phyloP scores from a whole-genome alignment of 2,329 filamentous ascomycete genomes.

The Verticillium nonalfalfae region DNA sequence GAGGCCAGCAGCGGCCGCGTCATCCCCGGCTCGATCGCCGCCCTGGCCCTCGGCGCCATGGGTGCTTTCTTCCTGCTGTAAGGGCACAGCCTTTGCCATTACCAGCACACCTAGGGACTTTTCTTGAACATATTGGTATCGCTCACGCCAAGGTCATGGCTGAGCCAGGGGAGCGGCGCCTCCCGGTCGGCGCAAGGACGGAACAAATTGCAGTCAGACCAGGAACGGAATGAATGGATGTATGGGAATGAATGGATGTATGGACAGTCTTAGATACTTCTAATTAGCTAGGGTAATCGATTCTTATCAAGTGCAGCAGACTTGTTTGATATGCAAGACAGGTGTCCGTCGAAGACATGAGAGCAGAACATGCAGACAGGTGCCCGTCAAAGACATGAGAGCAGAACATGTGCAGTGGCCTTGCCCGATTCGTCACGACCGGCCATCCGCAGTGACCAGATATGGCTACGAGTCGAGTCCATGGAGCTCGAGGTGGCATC shows the following conservation, averaged over 20 bases:
- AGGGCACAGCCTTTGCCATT: constrained; percentile 2
- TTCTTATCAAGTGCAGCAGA: background rate
- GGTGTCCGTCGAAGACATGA: no score
- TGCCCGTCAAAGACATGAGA: no score
- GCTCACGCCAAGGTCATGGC: background rate
- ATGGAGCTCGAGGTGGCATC: no score
- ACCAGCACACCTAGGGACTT: background rate
- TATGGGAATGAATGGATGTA: no score
- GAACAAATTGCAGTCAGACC: background rate
- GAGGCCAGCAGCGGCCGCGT: constrained; percentile 15
- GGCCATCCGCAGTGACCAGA: no score
- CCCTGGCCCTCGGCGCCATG: constrained; percentile 24
- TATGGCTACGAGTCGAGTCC: no score
- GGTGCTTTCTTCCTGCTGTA: constrained; percentile 28
- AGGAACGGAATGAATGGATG: background rate
- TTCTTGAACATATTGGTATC: background rate
- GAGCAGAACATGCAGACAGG: no score
- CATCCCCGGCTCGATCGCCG: constrained; percentile 23
- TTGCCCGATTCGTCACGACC: no score
- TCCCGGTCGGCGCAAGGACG: background rate
- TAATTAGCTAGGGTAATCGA: background rate
- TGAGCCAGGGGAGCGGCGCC: background rate
- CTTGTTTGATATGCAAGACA: no score
- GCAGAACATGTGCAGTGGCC: no score
- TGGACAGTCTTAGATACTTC: background rate